A percentile compares a stretch with the other conserved stretches of the same genome.
These are phyloP conservation scores for Tetracladium setigerum DNA, from an alignment of 495 filamentous ascomycete species.

Conservation along the genomic window DNA sequence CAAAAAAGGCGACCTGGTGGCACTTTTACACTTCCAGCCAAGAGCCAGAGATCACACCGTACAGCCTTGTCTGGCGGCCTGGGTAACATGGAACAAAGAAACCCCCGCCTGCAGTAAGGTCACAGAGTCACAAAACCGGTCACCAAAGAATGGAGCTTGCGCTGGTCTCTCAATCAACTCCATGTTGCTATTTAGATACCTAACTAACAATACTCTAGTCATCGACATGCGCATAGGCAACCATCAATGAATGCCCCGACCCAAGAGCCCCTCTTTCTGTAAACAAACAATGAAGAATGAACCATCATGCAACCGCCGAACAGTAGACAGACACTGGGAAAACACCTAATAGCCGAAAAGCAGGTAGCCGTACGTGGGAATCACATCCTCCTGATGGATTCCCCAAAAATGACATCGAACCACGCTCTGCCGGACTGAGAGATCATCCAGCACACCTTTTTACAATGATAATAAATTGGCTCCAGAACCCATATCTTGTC, in stretches of 20 bases:
- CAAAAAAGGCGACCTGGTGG: too few relatives aligned
- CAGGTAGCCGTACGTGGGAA: constrained; percentile 8
- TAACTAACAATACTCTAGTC: constrained; percentile 16
- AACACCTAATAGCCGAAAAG: constrained; percentile 16
- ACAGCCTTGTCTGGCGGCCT: too few relatives aligned
- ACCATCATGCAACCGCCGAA: constrained; percentile 15
- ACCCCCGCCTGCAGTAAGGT: too few relatives aligned
- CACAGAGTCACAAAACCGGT: too few relatives aligned
- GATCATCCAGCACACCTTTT: constrained; percentile 5
- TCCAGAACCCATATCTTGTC: constrained; percentile 17
- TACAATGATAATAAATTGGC: constrained; percentile 8
- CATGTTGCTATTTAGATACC: constrained; percentile 12
- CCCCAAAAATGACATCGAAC: constrained; percentile 6
- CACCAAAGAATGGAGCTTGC: too few relatives aligned
- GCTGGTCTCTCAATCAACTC: neutral
- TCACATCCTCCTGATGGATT: neutral
- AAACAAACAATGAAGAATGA: constrained; percentile 21
- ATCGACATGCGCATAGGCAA: neutral
- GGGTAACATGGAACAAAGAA: too few relatives aligned
- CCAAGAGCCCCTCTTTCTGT: constrained; percentile 14
- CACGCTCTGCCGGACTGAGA: constrained; percentile 4
- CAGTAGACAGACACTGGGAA: constrained; percentile 8
- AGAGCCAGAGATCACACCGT: too few relatives aligned
- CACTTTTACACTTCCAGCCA: too few relatives aligned
- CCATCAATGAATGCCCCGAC: constrained; percentile 5